These are phyloP conservation scores for Russula abietina DNA, from an alignment of 768 basidiomycete species.

Conservation along the genomic window DNA sequence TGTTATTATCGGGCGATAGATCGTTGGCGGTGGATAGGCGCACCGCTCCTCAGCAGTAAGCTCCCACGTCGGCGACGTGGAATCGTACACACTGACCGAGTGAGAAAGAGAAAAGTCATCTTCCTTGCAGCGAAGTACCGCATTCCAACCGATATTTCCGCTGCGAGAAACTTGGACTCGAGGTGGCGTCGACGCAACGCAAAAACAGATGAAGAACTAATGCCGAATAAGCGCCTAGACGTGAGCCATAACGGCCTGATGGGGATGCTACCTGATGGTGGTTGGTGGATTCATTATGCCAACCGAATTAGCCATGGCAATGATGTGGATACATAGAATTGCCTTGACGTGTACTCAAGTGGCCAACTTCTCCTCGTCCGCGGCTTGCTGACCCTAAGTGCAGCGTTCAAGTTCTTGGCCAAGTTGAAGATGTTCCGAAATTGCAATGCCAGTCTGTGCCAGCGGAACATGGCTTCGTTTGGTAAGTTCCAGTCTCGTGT, in stretches of 20 bases:
- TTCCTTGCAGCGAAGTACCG: neutral
- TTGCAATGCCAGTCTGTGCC: neutral
- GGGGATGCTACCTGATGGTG: neutral
- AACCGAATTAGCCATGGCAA: neutral
- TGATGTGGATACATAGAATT: neutral
- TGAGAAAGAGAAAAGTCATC: neutral
- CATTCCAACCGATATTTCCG: neutral
- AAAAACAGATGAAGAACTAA: neutral
- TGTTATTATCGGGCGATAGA: no score
- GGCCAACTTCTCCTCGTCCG: neutral
- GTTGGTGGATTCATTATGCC: neutral
- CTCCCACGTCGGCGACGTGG: no score
- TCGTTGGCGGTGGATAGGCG: no score
- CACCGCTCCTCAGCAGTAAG: neutral
- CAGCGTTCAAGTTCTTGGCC: neutral
- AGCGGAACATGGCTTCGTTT: no score
- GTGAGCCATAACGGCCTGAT: neutral
- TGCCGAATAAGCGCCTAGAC: neutral
- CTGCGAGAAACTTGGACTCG: neutral
- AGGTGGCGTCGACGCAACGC: neutral
- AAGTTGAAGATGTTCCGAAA: neutral
- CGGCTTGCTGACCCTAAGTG: neutral
- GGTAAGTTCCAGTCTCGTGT: no score
- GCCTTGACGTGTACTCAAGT: neutral
- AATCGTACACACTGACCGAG: neutral